Base-by-base conservation (phyloP, 345 rosid species). In the Hirschfeldia incana region DNA sequence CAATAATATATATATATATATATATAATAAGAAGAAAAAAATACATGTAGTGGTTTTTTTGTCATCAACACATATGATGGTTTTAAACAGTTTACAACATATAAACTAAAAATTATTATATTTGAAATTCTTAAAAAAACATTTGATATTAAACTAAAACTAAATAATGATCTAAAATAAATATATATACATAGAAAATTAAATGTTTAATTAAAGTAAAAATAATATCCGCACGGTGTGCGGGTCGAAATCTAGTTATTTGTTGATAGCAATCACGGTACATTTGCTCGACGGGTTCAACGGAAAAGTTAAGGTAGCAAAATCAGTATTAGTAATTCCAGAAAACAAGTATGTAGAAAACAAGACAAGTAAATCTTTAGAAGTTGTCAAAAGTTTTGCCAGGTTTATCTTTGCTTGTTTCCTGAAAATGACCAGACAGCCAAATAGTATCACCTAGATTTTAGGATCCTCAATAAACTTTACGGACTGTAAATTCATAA, bases 361-460 rank as follows among this genome's bases (percentile, higher is more conserved):
- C 7, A 30, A 29, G 57, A n/a, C 17, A 49, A 49, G 49, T 39
- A 66, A 12, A 21, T 57, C 29, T 32, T 64, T 34, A 65, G 67
- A 75, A 75, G 61, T 44, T 30, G 74, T 68, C 59, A 21, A 67
- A 69, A 34, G 69, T 60, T 2, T 46, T 46, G 33, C 34, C 60
- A 30, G 32, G 67, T 58, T 29, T 67, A 67, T 29, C 79, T 67
- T 58, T 76, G 62, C 37, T 46, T 69, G 63, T 69, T 46, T 61
- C 62, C 17, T 28, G 75, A 69, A 76, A 76, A 69, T 46, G 64
- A 62, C 69, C 61, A 5, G 64, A 76, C 75, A 62, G 17, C 17
- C 57, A 49, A 49, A 49, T 49, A 49, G 69, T 69, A 33, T 69
- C 70, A 33, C 75, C 75, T 76, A 69, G 62, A 76, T 60, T 76